phyloP scores from a whole-genome alignment of 345 rosid genomes.

The Acer saccharum region DNA sequence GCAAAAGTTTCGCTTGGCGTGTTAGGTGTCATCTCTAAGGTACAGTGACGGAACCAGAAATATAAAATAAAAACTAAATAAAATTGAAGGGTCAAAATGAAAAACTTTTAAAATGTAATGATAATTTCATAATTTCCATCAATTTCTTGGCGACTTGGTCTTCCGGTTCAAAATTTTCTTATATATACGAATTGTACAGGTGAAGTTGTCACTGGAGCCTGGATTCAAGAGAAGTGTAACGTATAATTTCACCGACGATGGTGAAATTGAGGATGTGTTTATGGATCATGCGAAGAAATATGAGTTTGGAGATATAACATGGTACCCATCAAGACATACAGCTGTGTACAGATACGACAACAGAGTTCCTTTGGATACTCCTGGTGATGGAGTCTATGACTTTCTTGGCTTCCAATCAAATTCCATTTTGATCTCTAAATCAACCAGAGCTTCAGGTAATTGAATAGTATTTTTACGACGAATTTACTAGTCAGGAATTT shows the following conservation, averaged over 20 bases:
- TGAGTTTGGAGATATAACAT: conserved; percentile 82
- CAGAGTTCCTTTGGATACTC: conserved; percentile 48
- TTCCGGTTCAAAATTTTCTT: not conserved
- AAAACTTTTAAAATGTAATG: too few relatives aligned
- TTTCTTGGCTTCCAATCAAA: conserved; percentile 77
- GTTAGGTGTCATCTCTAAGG: conserved; percentile 90
- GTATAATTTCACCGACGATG: conserved; percentile 70
- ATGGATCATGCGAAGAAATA: conserved; percentile 60
- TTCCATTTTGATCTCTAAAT: conserved; percentile 53
- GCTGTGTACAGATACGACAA: conserved; percentile 78
- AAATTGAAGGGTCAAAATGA: too few relatives aligned
- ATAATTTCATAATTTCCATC: not conserved
- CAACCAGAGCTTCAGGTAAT: conserved; percentile 64
- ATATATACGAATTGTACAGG: conserved; percentile 35
- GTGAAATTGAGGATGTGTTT: conserved; percentile 48
- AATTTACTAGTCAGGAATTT: too few relatives aligned
- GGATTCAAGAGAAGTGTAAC: conserved; percentile 79
- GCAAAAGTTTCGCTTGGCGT: conserved; percentile 75
- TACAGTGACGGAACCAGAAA: too few relatives aligned
- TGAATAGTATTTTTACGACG: not conserved
- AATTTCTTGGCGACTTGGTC: not conserved
- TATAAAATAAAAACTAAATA: too few relatives aligned
- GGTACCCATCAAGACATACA: conserved; percentile 77
- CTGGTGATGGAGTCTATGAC: conserved; percentile 69
- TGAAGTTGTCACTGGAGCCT: conserved; percentile 59